phyloP scores from a whole-genome alignment of 257 asterid species.

The Solanum sejunctum region DNA sequence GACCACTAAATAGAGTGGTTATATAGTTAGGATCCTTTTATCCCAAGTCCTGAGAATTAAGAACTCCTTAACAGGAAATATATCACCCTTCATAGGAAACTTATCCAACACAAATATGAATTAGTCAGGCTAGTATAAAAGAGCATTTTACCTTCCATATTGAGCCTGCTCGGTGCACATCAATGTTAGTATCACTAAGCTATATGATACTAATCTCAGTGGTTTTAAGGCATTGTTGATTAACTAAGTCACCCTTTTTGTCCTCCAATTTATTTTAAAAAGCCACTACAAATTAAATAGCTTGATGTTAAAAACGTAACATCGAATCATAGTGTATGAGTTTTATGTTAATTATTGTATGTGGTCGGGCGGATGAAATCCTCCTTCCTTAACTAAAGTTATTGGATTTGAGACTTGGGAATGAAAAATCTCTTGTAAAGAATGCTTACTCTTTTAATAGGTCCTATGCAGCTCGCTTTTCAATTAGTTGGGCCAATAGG shows the following conservation, averaged over 20 bases:
- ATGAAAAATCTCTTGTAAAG: background rate
- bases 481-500: no score
- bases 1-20: background rate
- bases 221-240: background rate
- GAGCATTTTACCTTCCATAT: background rate
- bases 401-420: background rate
- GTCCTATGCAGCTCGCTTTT: no score
- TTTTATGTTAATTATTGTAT: background rate
- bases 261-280: background rate
- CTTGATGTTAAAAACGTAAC: background rate
- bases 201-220: background rate
- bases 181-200: background rate
- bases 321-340: background rate
- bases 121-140: background rate
- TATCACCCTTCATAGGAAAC: background rate
- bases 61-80: background rate
- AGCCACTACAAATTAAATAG: background rate
- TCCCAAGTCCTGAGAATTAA: background rate
- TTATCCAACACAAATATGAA: background rate
- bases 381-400: background rate
- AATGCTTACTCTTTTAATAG: no score
- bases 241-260: background rate
- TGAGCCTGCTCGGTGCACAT: background rate
- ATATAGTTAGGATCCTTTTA: background rate
- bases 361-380: background rate